phyloP scores from a whole-genome alignment of 1,284 basidiomycete genomes.

The Boletus semigastroideus region DNA sequence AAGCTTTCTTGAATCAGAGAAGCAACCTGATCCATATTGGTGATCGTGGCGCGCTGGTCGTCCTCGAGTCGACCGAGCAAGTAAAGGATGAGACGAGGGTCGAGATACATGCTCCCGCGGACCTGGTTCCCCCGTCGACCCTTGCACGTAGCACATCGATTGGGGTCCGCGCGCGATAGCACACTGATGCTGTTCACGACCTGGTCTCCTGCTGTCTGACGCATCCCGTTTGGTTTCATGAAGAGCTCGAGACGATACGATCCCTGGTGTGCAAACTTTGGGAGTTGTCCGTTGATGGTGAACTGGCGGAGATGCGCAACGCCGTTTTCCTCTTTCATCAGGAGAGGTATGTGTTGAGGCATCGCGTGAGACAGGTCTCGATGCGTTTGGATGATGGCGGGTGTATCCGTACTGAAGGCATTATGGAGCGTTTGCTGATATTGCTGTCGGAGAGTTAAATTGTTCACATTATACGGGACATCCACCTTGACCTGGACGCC shows the following conservation, averaged over 20 bases:
- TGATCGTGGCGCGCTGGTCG: background rate
- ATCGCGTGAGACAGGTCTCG: background rate
- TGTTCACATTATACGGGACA: slow-evolving; percentile 7
- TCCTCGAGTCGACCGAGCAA: slow-evolving; percentile 2
- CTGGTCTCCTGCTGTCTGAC: background rate
- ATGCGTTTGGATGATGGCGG: background rate
- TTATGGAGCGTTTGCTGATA: slow-evolving; percentile 6
- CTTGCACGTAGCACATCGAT: slow-evolving; percentile 10
- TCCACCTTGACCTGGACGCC: slow-evolving; percentile 11
- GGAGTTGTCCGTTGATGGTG: slow-evolving; percentile 5
- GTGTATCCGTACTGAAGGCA: slow-evolving; percentile 2
- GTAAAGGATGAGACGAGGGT: slow-evolving; percentile 17
- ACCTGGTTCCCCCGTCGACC: slow-evolving; percentile 9
- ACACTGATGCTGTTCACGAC: slow-evolving; percentile 17
- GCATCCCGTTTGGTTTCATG: background rate
- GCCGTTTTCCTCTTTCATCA: slow-evolving; percentile 1
- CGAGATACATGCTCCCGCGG: slow-evolving; percentile 16
- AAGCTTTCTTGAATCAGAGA: slow-evolving; percentile 10
- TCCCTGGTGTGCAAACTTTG: slow-evolving; percentile 20
- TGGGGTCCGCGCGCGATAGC: slow-evolving; percentile 8
- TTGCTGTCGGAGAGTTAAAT: slow-evolving; percentile 12
- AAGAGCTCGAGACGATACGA: slow-evolving; percentile 22
- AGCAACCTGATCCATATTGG: slow-evolving; percentile 1
- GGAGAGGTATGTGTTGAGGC: slow-evolving; percentile 1
- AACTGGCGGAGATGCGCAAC: slow-evolving; percentile 8